Conservation (phyloP, 192 early-diverging fungal genomes). For the Entrophospora sp. region DNA sequence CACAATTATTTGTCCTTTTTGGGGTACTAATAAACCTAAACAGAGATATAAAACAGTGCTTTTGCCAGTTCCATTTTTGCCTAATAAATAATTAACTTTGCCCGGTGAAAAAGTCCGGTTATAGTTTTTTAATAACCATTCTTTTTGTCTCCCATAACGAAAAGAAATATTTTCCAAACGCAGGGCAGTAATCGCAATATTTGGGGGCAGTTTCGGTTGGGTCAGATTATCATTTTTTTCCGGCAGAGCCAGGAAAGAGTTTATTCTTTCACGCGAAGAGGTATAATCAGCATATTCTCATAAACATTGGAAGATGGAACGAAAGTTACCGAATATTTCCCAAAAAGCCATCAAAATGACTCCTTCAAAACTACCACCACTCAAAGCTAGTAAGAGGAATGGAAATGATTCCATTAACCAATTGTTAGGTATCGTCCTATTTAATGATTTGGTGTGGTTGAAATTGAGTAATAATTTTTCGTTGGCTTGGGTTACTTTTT, state of each 20-base stretch:
- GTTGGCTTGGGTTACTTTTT: too few species aligned
- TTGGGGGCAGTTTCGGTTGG: background rate
- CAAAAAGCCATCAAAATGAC: too few species aligned
- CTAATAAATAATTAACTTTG: background rate
- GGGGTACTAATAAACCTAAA: background rate
- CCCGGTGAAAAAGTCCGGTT: background rate
- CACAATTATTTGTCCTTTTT: background rate
- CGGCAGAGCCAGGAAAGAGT: background rate
- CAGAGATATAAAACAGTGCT: background rate
- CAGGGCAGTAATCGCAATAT: background rate
- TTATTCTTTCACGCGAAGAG: background rate
- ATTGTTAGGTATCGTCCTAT: too few species aligned
- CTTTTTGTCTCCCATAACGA: background rate
- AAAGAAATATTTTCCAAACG: background rate
- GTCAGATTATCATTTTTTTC: constrained; percentile 4
- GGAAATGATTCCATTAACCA: too few species aligned
- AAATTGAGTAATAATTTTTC: too few species aligned
- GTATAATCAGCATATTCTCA: too few species aligned
- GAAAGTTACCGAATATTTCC: too few species aligned
- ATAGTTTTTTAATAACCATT: background rate
- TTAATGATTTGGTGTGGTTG: too few species aligned
- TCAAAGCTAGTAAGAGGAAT: too few species aligned
- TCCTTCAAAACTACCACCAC: too few species aligned
- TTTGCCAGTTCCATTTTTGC: background rate
- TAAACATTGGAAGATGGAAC: too few species aligned